Evolutionary conservation across 164 flowering plant genomes (phyloP).

Genomic region (Malania oleifera): DNA sequence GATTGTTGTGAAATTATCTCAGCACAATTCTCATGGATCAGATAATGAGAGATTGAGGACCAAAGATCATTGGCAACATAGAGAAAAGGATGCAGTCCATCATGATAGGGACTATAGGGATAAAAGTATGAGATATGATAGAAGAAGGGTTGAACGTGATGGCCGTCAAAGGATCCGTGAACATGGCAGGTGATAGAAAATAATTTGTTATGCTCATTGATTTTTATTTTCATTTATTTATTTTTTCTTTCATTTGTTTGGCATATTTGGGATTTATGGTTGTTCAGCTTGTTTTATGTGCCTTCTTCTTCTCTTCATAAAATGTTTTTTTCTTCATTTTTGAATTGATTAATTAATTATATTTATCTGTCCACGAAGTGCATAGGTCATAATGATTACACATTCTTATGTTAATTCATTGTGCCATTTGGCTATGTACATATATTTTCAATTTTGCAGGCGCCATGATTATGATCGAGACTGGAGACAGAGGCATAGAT

Average conservation of each 20-base stretch:
- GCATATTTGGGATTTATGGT: background rate
- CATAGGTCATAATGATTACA: background rate
- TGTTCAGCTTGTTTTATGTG: background rate
- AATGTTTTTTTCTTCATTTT: background rate
- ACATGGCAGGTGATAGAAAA: constrained; percentile 33
- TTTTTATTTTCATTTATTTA: background rate
- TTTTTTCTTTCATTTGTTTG: background rate
- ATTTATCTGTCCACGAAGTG: background rate
- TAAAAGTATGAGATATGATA: constrained; percentile 34
- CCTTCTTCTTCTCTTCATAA: background rate
- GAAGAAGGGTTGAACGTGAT: constrained; percentile 33
- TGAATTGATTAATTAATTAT: background rate
- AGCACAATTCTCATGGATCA: constrained; percentile 36
- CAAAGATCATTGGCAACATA: constrained; percentile 34
- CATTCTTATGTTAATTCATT: background rate
- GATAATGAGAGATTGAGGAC: constrained; percentile 36
- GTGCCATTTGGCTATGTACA: background rate
- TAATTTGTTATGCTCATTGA: background rate
- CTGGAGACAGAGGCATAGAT: constrained; percentile 41
- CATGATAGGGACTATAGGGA: constrained; percentile 38
- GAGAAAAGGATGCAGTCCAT: constrained; percentile 39
- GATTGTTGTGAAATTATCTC: constrained; percentile 11
- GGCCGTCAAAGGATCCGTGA: constrained; percentile 33
- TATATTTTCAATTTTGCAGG: constrained; percentile 24
- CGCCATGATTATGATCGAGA: constrained; percentile 38